Evolutionary conservation across 768 basidiomycete species (phyloP).

Genomic region (Boletus edulis): DNA sequence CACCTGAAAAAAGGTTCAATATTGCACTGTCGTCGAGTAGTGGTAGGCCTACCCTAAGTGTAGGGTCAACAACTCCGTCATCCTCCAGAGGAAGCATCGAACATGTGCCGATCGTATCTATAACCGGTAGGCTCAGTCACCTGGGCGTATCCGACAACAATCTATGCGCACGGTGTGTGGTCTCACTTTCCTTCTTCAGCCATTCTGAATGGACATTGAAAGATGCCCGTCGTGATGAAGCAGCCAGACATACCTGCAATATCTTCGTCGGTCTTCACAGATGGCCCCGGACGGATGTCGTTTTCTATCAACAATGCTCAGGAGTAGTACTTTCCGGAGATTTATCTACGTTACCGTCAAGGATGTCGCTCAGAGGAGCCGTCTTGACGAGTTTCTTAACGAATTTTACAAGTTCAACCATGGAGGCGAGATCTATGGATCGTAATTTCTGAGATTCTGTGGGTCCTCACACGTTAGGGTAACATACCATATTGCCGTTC

Average conservation of each 20-base stretch:
- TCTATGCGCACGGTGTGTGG: background rate
- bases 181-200: background rate
- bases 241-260: background rate
- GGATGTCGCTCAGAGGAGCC: background rate
- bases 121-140: background rate
- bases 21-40: background rate
- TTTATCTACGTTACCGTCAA: background rate
- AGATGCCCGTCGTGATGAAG: background rate
- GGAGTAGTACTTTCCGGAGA: background rate
- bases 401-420: background rate
- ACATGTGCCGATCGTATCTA: constrained; percentile 2
- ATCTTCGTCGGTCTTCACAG: background rate
- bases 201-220: background rate
- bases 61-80: background rate
- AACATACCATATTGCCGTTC: background rate
- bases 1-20: background rate
- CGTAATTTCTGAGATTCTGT: no score
- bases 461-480: no score
- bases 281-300: background rate
- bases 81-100: constrained; percentile 2
- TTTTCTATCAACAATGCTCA: background rate
- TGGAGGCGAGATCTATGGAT: background rate
- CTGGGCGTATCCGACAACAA: background rate
- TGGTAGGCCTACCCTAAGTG: background rate
- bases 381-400: background rate